A percentile compares a stretch with the other conserved stretches of the same genome.
Conservation (phyloP, 139 green algal genomes). For the Chlamydomonas asymmetrica region DNA sequence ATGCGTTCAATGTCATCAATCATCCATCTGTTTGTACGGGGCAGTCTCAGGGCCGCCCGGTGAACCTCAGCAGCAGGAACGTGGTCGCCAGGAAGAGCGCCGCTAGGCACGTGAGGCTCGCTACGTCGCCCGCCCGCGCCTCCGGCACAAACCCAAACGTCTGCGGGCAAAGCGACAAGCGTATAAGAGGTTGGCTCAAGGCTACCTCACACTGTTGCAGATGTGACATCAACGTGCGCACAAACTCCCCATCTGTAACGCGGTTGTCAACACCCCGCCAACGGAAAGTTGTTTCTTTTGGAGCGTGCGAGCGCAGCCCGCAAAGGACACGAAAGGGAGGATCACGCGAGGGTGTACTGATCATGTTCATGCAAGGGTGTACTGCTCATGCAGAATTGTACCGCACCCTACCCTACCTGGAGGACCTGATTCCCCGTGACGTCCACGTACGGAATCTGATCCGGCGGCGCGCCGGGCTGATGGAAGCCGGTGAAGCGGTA, state of each 20-base stretch:
- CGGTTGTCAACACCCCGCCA: too few species aligned
- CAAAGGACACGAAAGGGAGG: too few species aligned
- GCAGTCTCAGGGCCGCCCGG: constrained; percentile 19
- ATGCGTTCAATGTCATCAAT: neutral
- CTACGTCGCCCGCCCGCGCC: constrained; percentile 40
- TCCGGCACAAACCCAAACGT: constrained; percentile 60
- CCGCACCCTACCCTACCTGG: neutral
- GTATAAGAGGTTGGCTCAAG: too few species aligned
- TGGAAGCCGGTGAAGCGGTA: constrained; percentile 65
- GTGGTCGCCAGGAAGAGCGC: constrained; percentile 47
- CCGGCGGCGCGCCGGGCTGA: constrained; percentile 39
- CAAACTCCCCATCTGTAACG: too few species aligned
- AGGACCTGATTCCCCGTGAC: constrained; percentile 65
- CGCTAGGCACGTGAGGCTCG: constrained; percentile 37
- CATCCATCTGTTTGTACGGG: neutral
- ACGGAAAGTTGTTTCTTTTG: too few species aligned
- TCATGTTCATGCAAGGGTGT: neutral
- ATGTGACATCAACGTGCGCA: too few species aligned
- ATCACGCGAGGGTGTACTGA: neutral
- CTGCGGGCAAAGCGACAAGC: too few species aligned
- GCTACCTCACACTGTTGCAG: too few species aligned
- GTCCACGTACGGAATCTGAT: constrained; percentile 52
- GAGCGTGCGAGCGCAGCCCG: too few species aligned
- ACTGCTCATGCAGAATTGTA: neutral
- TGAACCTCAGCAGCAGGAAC: constrained; percentile 58